Conservation (phyloP, 345 rosid genomes). For the Sisymbrium irio region DNA sequence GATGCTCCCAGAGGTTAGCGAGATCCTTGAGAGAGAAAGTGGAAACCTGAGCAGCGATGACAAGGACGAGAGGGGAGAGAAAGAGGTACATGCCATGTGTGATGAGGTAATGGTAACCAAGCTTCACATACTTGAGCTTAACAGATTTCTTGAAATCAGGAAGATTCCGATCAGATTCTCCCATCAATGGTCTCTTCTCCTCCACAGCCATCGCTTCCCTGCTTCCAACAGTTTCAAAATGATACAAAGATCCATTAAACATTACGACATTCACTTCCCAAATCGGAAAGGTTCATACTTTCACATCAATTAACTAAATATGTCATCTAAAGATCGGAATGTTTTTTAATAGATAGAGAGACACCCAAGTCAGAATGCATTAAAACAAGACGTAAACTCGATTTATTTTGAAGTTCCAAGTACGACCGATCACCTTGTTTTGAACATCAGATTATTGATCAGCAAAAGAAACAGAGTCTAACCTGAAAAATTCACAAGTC, state of each 20-base stretch:
- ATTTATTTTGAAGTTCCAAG: background rate
- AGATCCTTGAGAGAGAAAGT: slow-evolving; percentile 42
- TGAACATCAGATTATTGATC: background rate
- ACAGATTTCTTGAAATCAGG: slow-evolving; percentile 67
- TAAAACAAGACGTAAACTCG: background rate
- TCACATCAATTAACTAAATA: background rate
- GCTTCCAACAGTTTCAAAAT: background rate
- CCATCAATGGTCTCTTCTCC: slow-evolving; percentile 39
- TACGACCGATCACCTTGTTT: background rate
- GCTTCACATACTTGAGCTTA: slow-evolving; percentile 67
- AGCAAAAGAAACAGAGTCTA: slow-evolving; percentile 10
- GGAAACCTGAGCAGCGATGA: slow-evolving; percentile 43
- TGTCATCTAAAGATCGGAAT: background rate
- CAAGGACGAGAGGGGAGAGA: slow-evolving; percentile 49
- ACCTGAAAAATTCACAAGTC: slow-evolving; percentile 19
- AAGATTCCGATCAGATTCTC: slow-evolving; percentile 37
- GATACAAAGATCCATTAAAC: background rate
- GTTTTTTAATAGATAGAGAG: background rate
- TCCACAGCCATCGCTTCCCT: slow-evolving; percentile 35
- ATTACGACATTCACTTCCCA: background rate
- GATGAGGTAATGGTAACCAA: slow-evolving; percentile 66
- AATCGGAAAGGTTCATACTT: background rate
- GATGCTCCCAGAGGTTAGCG: slow-evolving; percentile 46
- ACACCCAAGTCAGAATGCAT: background rate
- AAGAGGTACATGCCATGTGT: slow-evolving; percentile 64